Conservation (phyloP, 192 early-diverging fungal genomes). For the Hyaloraphidium curvatum region DNA sequence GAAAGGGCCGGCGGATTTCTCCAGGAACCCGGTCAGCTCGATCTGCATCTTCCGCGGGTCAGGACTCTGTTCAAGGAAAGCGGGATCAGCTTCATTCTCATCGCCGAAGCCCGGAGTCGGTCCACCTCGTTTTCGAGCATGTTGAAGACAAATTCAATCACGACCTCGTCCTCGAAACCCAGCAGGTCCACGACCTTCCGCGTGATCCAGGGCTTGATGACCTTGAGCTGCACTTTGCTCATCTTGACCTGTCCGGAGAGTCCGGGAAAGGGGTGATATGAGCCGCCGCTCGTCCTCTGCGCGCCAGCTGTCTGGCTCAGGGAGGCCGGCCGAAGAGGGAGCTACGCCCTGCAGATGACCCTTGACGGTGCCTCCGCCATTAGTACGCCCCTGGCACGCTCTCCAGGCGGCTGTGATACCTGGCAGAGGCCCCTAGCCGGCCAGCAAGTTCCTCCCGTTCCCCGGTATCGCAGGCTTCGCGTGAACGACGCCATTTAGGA, state of each 20-base stretch:
- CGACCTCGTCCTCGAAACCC: conserved; percentile 85
- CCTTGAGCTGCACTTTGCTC: conserved; percentile 68
- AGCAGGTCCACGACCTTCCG: conserved; percentile 48
- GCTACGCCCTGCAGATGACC: neutral
- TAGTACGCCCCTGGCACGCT: neutral
- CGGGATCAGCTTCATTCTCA: neutral
- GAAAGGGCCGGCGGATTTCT: conserved; percentile 57
- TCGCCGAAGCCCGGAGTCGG: neutral
- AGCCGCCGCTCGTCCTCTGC: neutral
- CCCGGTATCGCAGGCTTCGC: neutral
- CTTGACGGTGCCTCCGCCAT: neutral
- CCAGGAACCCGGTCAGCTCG: conserved; percentile 84
- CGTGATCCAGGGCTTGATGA: conserved; percentile 78
- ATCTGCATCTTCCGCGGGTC: conserved; percentile 89
- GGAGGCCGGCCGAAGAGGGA: too few species aligned
- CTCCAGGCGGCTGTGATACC: neutral
- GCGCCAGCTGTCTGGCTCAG: too few species aligned
- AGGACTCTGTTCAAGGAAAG: conserved; percentile 22
- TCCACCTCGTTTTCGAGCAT: conserved; percentile 62
- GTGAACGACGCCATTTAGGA: neutral
- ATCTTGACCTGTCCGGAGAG: conserved; percentile 44
- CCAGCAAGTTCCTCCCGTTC: neutral
- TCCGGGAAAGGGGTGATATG: neutral
- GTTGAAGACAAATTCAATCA: conserved; percentile 67
- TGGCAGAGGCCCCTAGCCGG: neutral